phyloP scores from a whole-genome alignment of 352 stramenopile species.

The Globisporangium rhizosaccharum region DNA sequence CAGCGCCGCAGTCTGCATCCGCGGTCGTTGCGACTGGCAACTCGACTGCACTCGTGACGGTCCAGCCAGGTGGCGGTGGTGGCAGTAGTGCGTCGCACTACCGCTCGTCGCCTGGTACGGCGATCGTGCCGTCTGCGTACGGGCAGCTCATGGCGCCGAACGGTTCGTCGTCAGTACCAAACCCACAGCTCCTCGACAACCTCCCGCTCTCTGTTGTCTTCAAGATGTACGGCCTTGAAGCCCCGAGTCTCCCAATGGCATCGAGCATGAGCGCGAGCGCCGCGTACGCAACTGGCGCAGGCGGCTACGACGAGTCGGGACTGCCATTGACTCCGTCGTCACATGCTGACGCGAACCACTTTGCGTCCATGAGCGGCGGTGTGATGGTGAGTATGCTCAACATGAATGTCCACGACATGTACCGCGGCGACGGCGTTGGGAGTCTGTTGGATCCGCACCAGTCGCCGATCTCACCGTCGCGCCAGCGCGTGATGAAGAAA shows the following conservation, averaged over 20 bases:
- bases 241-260: constrained; percentile 55
- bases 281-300: constrained; percentile 2
- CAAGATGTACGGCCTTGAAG: constrained; percentile 80
- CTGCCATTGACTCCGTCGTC: constrained; percentile 2
- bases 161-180: constrained; percentile 11
- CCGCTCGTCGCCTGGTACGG: constrained; percentile 12
- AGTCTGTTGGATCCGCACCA: constrained; percentile 46
- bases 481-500: constrained; percentile 60
- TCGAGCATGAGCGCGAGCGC: constrained; percentile 15
- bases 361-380: constrained; percentile 37
- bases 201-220: constrained; percentile 70
- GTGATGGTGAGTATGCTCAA: constrained; percentile 79
- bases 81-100: constrained; percentile 14
- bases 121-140: constrained; percentile 15
- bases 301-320: constrained; percentile 11
- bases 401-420: constrained; percentile 78
- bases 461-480: constrained; percentile 48
- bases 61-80: constrained; percentile 8
- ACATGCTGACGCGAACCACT: constrained; percentile 58
- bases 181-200: constrained; percentile 47
- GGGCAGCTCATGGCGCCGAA: constrained; percentile 5
- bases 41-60: constrained; percentile 42
- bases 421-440: constrained; percentile 57
- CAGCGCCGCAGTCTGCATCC: constrained; percentile 13
- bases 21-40: constrained; percentile 6